Conservation (phyloP, 345 rosid species). For the Gossypium arboreum region DNA sequence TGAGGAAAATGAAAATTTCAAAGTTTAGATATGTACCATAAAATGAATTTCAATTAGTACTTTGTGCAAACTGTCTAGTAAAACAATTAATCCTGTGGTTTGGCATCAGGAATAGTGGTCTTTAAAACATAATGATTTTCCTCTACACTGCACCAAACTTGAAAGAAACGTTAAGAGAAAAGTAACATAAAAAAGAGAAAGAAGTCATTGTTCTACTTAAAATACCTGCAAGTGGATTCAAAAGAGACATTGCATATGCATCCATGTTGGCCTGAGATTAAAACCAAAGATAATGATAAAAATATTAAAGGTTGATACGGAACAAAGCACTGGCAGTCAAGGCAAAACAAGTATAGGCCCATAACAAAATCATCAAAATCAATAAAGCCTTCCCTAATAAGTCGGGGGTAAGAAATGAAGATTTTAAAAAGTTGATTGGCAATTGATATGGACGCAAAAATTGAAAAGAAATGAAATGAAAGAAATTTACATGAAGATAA, state of each 20-base stretch:
- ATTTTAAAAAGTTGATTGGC: neutral
- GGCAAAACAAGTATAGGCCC: neutral
- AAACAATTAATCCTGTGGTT: neutral
- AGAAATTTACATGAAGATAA: neutral
- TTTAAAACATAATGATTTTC: conserved; percentile 1
- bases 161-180: neutral
- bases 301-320: neutral
- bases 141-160: conserved; percentile 10
- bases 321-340: neutral
- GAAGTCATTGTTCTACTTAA: conserved; percentile 9
- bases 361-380: neutral
- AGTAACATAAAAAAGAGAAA: neutral
- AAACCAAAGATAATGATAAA: conserved; percentile 13
- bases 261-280: conserved; percentile 64
- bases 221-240: conserved; percentile 83
- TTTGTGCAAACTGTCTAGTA: neutral
- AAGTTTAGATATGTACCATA: conserved; percentile 9
- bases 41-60: conserved; percentile 2
- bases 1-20: conserved; percentile 29
- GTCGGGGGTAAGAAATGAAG: neutral
- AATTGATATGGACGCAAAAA: conserved; percentile 2
- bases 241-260: conserved; percentile 84
- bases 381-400: neutral
- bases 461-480: neutral
- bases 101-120: neutral